Base-by-base conservation (phyloP, 768 basidiomycete genomes). In the Mycena epipterygia region DNA sequence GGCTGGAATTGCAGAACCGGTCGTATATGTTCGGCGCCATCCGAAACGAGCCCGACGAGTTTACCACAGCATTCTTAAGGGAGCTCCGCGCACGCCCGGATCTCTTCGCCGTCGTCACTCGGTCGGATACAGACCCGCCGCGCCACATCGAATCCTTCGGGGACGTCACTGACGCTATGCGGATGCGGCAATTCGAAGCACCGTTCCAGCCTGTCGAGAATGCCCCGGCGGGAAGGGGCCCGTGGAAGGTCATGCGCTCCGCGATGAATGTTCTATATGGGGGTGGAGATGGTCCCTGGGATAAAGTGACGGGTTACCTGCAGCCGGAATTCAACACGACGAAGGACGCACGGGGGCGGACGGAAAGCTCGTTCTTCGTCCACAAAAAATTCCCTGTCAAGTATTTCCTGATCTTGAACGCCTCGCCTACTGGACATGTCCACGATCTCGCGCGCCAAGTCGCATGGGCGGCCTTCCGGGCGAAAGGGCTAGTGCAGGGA, bases 11-110 rank as follows among this genome's bases (percentile, higher is more conserved):
- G 21, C 73, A 79, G 37, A 13, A 19, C 2, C 73, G 80, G 12
- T 60, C 70, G 5, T 75, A 78, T 62, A 73, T 82, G 60, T 82
- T 82, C 32, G 80, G 81, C 2, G 81, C 80, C 7, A 29, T 82
- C 30, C 73, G 74, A 30, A 74, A 78, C 57, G 77, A 81, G 19
- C 73, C 56, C 1, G 77, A 80, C 59, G 32, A 48, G 0, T 81
- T 81, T 49, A 67, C 74, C 5, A 51, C 68, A 0, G 74, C 76
- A 12, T 82, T 82, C 39, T 56, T 82, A 0, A 57, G 64, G 25
- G 78, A 80, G 25, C 76, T 82, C 21, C 73, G 77, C n/a, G 73
- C 73, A 0, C 76, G 78, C 1, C 81, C 79, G 2, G 78, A 82
- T 37, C 67, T 79, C 2, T 82, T 82, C 53, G 72, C 79, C 30